phyloP scores from a whole-genome alignment of 306 rosid species.

The Astragalus glycyphyllos region DNA sequence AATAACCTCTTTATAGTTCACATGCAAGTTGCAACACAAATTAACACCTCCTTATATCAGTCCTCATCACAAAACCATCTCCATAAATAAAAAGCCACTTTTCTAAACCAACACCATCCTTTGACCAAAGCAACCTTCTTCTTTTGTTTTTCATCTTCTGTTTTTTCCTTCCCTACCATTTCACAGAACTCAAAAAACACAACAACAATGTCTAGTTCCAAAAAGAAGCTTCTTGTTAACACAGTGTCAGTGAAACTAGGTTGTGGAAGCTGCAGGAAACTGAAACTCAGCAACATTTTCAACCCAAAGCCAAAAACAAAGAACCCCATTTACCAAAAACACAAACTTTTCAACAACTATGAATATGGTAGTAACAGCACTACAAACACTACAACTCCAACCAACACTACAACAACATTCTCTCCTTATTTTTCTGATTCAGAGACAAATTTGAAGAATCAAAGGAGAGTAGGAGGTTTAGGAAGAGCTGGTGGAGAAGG shows the following conservation, averaged over 20 bases:
- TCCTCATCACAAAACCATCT: constrained; percentile 22
- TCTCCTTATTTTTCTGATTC: constrained; percentile 54
- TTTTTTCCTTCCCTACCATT: neutral
- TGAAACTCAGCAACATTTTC: constrained; percentile 59
- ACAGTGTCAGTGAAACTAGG: constrained; percentile 68
- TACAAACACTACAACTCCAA: constrained; percentile 34
- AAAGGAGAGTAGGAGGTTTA: constrained; percentile 52
- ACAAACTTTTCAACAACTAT: constrained; percentile 32
- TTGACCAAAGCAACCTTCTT: constrained; percentile 33
- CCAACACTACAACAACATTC: constrained; percentile 49
- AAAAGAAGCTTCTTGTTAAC: constrained; percentile 61
- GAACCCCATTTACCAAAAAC: constrained; percentile 49
- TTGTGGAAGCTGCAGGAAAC: constrained; percentile 73
- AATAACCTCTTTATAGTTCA: constrained; percentile 50
- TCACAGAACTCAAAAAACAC: neutral
- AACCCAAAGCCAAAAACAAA: constrained; percentile 61
- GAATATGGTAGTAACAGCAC: constrained; percentile 38
- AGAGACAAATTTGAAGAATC: constrained; percentile 21
- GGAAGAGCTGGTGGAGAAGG: constrained; percentile 78
- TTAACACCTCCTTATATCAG: constrained; percentile 21
- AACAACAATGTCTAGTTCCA: constrained; percentile 62
- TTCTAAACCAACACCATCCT: constrained; percentile 35
- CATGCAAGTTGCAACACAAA: constrained; percentile 51
- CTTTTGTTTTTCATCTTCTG: constrained; percentile 13
- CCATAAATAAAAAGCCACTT: constrained; percentile 40